Conservation (phyloP, 805 yeast genomes). For the Candida pseudofarinosa region DNA sequence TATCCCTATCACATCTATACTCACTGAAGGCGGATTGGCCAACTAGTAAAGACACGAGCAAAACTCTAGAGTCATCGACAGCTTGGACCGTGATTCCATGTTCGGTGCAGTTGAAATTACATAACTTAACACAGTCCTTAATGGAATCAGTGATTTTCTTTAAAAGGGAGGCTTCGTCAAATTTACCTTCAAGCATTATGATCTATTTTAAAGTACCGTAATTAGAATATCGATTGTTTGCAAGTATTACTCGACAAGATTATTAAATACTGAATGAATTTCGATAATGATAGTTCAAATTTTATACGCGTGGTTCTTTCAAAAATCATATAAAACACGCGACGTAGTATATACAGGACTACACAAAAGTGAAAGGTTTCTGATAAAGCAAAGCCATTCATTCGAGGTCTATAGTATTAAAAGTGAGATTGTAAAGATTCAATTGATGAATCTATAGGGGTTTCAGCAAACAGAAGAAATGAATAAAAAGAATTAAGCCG, state of each 20-base stretch:
- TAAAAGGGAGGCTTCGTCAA: slow-evolving; percentile 85
- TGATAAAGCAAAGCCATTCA: too few relatives aligned
- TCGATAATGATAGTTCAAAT: neutral
- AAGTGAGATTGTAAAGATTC: too few relatives aligned
- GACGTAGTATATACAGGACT: neutral
- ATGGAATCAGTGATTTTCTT: slow-evolving; percentile 92
- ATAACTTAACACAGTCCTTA: slow-evolving; percentile 89
- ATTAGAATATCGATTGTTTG: neutral
- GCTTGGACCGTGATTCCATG: slow-evolving; percentile 95
- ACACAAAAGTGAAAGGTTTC: neutral
- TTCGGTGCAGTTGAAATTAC: slow-evolving; percentile 96
- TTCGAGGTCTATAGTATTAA: too few relatives aligned
- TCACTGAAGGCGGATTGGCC: slow-evolving; percentile 86
- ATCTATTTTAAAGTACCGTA: slow-evolving; percentile 1
- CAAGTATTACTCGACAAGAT: neutral
- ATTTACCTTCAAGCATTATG: slow-evolving; percentile 92
- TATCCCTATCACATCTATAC: slow-evolving; percentile 92
- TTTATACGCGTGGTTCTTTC: neutral
- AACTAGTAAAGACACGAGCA: slow-evolving; percentile 81
- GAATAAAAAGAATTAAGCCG: too few relatives aligned
- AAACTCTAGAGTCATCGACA: slow-evolving; percentile 94
- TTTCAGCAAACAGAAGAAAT: too few relatives aligned
- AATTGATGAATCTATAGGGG: too few relatives aligned
- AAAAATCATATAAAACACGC: neutral
- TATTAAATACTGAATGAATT: neutral